A percentile compares a stretch with the other conserved stretches of the same genome.
Conservation (phyloP, 139 green algal species). For the Coccomyxa sp. region DNA sequence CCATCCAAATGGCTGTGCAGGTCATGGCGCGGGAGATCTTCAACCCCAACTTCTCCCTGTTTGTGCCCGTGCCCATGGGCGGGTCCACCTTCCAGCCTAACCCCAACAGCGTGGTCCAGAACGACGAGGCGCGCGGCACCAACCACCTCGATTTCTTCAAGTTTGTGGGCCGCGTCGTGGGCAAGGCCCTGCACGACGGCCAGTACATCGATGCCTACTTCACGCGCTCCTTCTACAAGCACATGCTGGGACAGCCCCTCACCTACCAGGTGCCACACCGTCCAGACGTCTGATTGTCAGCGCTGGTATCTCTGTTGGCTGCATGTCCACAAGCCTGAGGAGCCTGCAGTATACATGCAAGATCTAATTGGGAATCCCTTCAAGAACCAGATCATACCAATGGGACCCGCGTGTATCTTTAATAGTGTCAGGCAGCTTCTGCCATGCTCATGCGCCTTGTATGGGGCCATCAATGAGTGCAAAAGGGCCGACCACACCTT, state of each 20-base stretch:
- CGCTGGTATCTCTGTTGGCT: too few relatives aligned
- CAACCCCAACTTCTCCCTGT: conserved; percentile 89
- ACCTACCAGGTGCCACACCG: conserved; percentile 60
- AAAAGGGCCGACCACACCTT: too few relatives aligned
- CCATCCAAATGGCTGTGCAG: conserved; percentile 15
- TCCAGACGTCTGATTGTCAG: too few relatives aligned
- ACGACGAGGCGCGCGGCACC: conserved; percentile 68
- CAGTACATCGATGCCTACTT: conserved; percentile 95
- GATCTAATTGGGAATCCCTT: too few relatives aligned
- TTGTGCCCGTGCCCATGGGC: conserved; percentile 75
- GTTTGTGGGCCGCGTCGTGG: conserved; percentile 75
- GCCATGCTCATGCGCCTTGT: too few relatives aligned
- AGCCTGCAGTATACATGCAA: too few relatives aligned
- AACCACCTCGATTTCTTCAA: conserved; percentile 97
- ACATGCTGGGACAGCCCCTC: conserved; percentile 86
- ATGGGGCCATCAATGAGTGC: too few relatives aligned
- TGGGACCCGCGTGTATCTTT: too few relatives aligned
- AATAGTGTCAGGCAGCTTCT: too few relatives aligned
- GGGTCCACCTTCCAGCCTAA: conserved; percentile 97
- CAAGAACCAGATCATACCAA: too few relatives aligned
- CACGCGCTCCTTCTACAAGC: conserved; percentile 99
- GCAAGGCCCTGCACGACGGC: conserved; percentile 90
- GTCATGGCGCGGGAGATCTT: conserved; percentile 97
- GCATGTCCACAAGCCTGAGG: too few relatives aligned
- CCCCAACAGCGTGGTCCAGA: conserved; percentile 86